A percentile compares a stretch with the other conserved stretches of the same genome.
phyloP scores from a whole-genome alignment of 2,329 filamentous ascomycete genomes.

The Colletotrichum caudatum region DNA sequence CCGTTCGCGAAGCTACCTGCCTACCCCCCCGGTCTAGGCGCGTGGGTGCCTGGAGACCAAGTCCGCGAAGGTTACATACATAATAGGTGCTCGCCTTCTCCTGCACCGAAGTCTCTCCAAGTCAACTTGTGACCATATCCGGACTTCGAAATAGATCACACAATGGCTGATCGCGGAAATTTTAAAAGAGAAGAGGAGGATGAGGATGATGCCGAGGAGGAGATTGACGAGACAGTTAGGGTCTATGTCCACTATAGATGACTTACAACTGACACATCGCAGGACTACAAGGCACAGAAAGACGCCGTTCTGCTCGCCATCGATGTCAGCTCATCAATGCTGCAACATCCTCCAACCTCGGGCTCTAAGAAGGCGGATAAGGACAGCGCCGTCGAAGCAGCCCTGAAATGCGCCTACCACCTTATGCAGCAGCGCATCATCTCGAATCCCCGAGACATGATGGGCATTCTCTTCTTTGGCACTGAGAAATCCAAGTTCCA shows the following conservation, averaged over 20 bases:
- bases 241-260: conserved; percentile 1
- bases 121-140: background rate
- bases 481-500: conserved; percentile 87
- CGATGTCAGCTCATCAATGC: conserved; percentile 90
- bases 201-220: conserved; percentile 69
- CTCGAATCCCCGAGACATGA: conserved; percentile 95
- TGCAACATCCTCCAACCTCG: conserved; percentile 72
- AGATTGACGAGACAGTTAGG: conserved; percentile 72
- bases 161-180: conserved; percentile 57
- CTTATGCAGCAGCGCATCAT: conserved; percentile 99
- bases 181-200: conserved; percentile 65
- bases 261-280: conserved; percentile 37
- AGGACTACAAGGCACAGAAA: conserved; percentile 92
- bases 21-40: conserved; percentile 18
- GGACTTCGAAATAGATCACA: background rate
- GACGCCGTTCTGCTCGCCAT: conserved; percentile 99
- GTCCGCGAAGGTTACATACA: background rate
- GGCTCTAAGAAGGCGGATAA: conserved; percentile 81
- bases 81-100: background rate
- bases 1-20: background rate
- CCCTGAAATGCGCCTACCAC: conserved; percentile 92
- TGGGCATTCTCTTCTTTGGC: conserved; percentile 92
- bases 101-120: background rate
- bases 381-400: conserved; percentile 83
- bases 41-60: conserved; percentile 38